Conservation (phyloP, 2,329 filamentous ascomycete species). For the Beauveria sp. region DNA sequence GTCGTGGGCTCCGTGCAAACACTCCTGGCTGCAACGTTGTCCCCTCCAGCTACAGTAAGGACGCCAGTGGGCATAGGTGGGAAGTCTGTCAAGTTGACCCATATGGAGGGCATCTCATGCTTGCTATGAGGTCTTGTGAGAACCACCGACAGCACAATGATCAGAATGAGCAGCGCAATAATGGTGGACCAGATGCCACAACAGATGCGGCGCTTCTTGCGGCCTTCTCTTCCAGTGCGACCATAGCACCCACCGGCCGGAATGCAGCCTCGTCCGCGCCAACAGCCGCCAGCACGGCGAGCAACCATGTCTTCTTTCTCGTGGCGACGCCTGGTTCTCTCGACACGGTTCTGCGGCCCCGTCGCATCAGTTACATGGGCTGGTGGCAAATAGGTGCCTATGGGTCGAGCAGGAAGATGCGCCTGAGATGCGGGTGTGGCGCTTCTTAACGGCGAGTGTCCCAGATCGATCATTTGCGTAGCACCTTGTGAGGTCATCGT, state of each 20-base stretch:
- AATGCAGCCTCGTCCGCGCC: constrained; percentile 59
- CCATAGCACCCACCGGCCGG: constrained; percentile 59
- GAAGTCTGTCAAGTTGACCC: constrained; percentile 80
- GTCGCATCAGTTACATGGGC: constrained; percentile 35
- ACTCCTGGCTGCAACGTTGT: constrained; percentile 54
- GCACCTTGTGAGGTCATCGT: constrained; percentile 56
- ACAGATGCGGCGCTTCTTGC: constrained; percentile 55
- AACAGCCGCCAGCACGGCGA: constrained; percentile 50
- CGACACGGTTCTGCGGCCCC: constrained; percentile 37
- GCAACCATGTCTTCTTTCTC: constrained; percentile 60
- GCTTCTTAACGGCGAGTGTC: constrained; percentile 32
- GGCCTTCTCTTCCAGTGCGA: constrained; percentile 53
- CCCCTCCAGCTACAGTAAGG: constrained; percentile 67
- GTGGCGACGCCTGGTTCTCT: constrained; percentile 44
- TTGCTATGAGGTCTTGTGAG: constrained; percentile 30
- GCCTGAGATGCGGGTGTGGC: constrained; percentile 15
- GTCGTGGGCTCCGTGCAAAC: constrained; percentile 66
- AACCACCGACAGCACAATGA: constrained; percentile 50
- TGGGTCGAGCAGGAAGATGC: constrained; percentile 34
- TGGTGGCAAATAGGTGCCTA: constrained; percentile 38
- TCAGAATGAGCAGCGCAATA: constrained; percentile 47
- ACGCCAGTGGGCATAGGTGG: constrained; percentile 82
- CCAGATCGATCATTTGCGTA: constrained; percentile 53
- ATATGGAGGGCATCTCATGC: constrained; percentile 39
- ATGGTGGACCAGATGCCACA: constrained; percentile 43